Evolutionary conservation across 768 basidiomycete species (phyloP).

Genomic region (Termitomyces sp.): DNA sequence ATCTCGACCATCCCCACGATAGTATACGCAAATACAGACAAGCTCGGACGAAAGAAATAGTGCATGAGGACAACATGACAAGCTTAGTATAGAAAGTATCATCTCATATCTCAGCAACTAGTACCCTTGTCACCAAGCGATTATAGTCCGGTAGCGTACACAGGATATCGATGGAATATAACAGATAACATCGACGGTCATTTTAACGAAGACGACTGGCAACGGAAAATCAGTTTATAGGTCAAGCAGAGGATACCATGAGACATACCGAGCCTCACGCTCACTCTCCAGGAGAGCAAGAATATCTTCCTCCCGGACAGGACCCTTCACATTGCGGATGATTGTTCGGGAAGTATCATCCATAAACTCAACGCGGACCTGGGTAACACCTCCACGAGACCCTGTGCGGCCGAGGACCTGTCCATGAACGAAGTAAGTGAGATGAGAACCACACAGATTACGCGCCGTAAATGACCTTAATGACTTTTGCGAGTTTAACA

Average conservation of each 20-base stretch:
- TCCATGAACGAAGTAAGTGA: slow-evolving; percentile 14
- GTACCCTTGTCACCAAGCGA: slow-evolving; percentile 5
- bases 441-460: background rate
- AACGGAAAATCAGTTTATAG: slow-evolving; percentile 1
- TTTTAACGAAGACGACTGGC: slow-evolving; percentile 39
- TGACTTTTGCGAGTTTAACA: slow-evolving; percentile 97
- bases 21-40: background rate
- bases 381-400: slow-evolving; percentile 98
- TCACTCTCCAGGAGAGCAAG: slow-evolving; percentile 96
- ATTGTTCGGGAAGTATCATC: slow-evolving; percentile 94
- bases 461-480: slow-evolving; percentile 63
- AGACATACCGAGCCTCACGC: slow-evolving; percentile 95
- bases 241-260: background rate
- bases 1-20: slow-evolving; percentile 20
- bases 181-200: slow-evolving; percentile 8
- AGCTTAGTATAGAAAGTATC: background rate
- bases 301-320: slow-evolving; percentile 94
- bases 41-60: background rate
- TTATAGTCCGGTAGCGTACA: slow-evolving; percentile 14
- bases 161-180: slow-evolving; percentile 14
- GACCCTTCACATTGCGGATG: slow-evolving; percentile 99
- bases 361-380: slow-evolving; percentile 99
- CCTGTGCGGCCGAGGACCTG: slow-evolving; percentile 98
- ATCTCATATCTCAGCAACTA: slow-evolving; percentile 6
- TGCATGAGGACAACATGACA: background rate